These are phyloP conservation scores for Neonectria ditissima DNA, from an alignment of 2,329 filamentous ascomycete genomes.

Conservation along the genomic window DNA sequence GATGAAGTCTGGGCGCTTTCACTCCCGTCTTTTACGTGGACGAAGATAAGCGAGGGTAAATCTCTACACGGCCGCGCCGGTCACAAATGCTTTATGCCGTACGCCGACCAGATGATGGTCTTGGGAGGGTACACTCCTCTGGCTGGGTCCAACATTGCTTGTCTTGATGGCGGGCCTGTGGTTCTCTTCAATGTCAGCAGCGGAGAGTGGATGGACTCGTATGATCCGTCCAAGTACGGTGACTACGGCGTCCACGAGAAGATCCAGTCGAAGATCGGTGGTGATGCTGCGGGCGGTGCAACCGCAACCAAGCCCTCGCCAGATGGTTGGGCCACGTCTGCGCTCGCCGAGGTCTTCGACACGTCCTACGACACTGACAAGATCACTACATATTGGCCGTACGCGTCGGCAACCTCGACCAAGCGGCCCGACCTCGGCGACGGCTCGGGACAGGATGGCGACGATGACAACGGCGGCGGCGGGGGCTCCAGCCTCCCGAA, in stretches of 20 bases:
- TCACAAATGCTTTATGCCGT: constrained; percentile 80
- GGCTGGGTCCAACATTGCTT: constrained; percentile 48
- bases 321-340: constrained; percentile 63
- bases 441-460: constrained; percentile 33
- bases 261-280: constrained; percentile 76
- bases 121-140: constrained; percentile 73
- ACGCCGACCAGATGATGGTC: constrained; percentile 84
- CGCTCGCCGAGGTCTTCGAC: constrained; percentile 66
- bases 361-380: constrained; percentile 67
- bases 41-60: constrained; percentile 62
- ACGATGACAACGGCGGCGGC: constrained; percentile 36
- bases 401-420: constrained; percentile 51
- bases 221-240: constrained; percentile 71
- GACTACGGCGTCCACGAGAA: constrained; percentile 77
- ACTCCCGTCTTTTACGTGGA: constrained; percentile 85
- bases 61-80: constrained; percentile 72
- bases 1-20: constrained; percentile 87
- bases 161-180: constrained; percentile 65
- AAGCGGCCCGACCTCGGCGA: constrained; percentile 33
- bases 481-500: constrained; percentile 58
- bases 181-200: constrained; percentile 80
- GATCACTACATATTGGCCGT: constrained; percentile 72
- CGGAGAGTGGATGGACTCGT: constrained; percentile 75
- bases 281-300: constrained; percentile 73
- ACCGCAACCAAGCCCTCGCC: constrained; percentile 73